A percentile compares a stretch with the other conserved stretches of the same genome.
Evolutionary conservation across 208 protist species (phyloP).

Genomic region (Trypanosoma caninum): DNA sequence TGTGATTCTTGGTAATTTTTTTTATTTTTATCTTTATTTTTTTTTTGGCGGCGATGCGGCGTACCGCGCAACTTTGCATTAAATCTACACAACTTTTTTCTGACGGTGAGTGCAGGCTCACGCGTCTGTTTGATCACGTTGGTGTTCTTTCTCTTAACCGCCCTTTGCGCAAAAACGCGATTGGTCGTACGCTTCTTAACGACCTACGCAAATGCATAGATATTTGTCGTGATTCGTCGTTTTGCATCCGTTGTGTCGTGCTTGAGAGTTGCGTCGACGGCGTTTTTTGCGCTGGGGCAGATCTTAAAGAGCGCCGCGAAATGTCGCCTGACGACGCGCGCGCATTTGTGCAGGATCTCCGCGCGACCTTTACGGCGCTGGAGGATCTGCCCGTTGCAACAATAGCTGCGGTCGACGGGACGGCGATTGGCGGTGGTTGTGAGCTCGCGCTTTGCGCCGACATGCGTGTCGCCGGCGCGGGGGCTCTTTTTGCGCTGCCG

Average conservation of each 20-base stretch:
- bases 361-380: constrained; percentile 65
- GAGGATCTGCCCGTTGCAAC: constrained; percentile 78
- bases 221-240: constrained; percentile 30
- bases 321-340: constrained; percentile 54
- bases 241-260: constrained; percentile 51
- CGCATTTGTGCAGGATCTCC: constrained; percentile 68
- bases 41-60: constrained; percentile 9
- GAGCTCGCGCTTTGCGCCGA: constrained; percentile 88
- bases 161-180: constrained; percentile 51
- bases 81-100: constrained; percentile 2
- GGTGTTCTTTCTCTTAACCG: constrained; percentile 52
- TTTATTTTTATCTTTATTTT: not conserved
- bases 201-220: constrained; percentile 41
- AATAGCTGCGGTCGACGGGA: constrained; percentile 82
- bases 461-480: constrained; percentile 59
- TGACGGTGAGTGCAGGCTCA: constrained; percentile 40
- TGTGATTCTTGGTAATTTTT: too few relatives aligned
- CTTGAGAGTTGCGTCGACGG: constrained; percentile 57
- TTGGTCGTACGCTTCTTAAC: constrained; percentile 39
- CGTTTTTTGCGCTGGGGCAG: constrained; percentile 77
- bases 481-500: constrained; percentile 63
- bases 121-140: constrained; percentile 19
- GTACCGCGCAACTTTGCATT: constrained; percentile 12
- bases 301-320: constrained; percentile 68
- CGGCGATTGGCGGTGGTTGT: constrained; percentile 88